Conservation (phyloP, 2,329 filamentous ascomycete genomes). For the Fusarium nanum region DNA sequence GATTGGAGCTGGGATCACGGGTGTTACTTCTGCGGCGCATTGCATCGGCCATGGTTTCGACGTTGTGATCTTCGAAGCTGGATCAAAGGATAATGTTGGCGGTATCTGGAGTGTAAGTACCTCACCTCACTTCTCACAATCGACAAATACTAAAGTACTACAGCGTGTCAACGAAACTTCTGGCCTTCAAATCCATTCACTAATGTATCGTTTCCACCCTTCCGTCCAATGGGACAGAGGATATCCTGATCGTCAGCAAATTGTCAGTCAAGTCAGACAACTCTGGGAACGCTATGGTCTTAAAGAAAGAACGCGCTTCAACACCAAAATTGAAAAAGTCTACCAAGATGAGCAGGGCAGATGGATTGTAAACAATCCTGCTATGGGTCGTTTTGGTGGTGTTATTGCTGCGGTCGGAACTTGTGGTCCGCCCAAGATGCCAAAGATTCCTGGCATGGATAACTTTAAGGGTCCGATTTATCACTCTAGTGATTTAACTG, state of each 20-base stretch:
- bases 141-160: background rate
- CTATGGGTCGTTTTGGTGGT: constrained; percentile 80
- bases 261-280: constrained; percentile 75
- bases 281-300: constrained; percentile 82
- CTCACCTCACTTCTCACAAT: background rate
- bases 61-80: constrained; percentile 81
- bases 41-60: constrained; percentile 89
- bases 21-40: constrained; percentile 83
- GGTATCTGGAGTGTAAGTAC: constrained; percentile 81
- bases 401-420: constrained; percentile 83
- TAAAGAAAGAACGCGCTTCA: constrained; percentile 76
- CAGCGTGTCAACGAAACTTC: constrained; percentile 85
- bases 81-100: constrained; percentile 72
- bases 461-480: constrained; percentile 77
- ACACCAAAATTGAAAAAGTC: constrained; percentile 74
- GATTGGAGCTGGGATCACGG: constrained; percentile 77
- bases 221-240: constrained; percentile 78
- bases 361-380: constrained; percentile 81
- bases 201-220: constrained; percentile 91
- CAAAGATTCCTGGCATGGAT: constrained; percentile 75
- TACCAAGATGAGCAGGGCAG: constrained; percentile 75
- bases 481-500: constrained; percentile 81
- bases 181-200: constrained; percentile 82
- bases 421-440: constrained; percentile 82
- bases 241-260: constrained; percentile 83